Evolutionary conservation across 2,329 filamentous ascomycete species (phyloP).

Genomic region (Xylaria multiplex): DNA sequence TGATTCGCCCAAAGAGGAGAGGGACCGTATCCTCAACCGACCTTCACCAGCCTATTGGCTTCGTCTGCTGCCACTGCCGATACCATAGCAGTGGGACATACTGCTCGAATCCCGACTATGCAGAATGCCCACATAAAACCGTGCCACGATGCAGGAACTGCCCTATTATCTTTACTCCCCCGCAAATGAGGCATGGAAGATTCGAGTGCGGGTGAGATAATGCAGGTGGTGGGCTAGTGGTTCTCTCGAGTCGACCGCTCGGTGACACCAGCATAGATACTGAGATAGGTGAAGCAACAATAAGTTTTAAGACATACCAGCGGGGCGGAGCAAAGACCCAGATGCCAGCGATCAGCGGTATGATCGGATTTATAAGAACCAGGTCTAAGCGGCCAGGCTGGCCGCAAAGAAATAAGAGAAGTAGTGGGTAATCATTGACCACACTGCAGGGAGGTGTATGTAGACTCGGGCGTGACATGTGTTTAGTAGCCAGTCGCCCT

Average conservation of each 20-base stretch:
- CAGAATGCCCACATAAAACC: constrained; percentile 41
- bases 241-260: neutral
- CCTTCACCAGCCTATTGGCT: constrained; percentile 45
- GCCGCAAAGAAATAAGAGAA: neutral
- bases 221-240: neutral
- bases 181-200: constrained; percentile 1
- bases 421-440: neutral
- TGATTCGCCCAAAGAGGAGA: neutral
- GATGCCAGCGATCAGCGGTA: neutral
- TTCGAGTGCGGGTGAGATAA: constrained; percentile 2
- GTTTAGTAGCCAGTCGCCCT: neutral
- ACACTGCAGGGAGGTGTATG: neutral
- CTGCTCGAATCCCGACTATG: constrained; percentile 43
- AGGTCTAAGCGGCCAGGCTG: neutral
- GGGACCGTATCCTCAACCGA: neutral
- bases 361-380: neutral
- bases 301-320: neutral
- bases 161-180: constrained; percentile 42
- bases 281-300: neutral
- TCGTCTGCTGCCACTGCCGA: constrained; percentile 43
- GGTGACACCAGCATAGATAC: neutral
- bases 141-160: constrained; percentile 42
- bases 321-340: neutral
- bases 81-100: constrained; percentile 43
- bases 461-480: neutral